phyloP scores from a whole-genome alignment of 352 stramenopile genomes.

The Phytophthora crassamura region DNA sequence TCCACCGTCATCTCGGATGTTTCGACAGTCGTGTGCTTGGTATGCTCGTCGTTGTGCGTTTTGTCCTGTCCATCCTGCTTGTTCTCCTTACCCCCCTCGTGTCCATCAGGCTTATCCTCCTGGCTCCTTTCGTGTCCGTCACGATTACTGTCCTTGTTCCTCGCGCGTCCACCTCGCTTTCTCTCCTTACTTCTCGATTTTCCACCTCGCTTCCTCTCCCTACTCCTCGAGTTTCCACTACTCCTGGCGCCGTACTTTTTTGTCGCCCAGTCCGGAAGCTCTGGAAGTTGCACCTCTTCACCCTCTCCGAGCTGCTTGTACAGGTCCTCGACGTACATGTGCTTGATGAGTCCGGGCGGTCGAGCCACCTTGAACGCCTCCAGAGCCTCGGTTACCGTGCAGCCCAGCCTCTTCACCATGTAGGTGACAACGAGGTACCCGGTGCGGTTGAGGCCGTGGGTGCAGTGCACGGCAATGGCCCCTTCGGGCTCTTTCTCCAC shows the following conservation, averaged over 20 bases:
- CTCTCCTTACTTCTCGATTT: constrained; percentile 23
- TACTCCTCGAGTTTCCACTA: not conserved
- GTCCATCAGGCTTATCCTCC: not conserved
- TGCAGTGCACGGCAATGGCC: constrained; percentile 79
- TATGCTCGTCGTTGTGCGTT: not conserved
- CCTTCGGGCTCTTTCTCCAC: constrained; percentile 43
- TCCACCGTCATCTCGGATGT: no score
- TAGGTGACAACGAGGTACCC: constrained; percentile 82
- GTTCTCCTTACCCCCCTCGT: not conserved
- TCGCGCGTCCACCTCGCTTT: not conserved
- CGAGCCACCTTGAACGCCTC: constrained; percentile 67
- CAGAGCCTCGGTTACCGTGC: constrained; percentile 64
- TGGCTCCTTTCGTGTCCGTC: not conserved
- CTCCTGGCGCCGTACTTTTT: constrained; percentile 62
- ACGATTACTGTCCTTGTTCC: not conserved
- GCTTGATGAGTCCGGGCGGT: constrained; percentile 81
- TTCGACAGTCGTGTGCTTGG: constrained; percentile 9
- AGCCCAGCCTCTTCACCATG: constrained; percentile 59
- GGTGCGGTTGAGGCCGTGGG: constrained; percentile 80
- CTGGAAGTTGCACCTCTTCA: constrained; percentile 56
- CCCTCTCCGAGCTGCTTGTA: constrained; percentile 52
- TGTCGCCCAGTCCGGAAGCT: constrained; percentile 65
- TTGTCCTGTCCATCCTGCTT: not conserved
- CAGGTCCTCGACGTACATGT: constrained; percentile 84
- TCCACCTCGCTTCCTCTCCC: constrained; percentile 1